Percentiles rank a stretch among this genome's conserved stretches.
Evolutionary conservation across 768 basidiomycete species (phyloP).

Genomic region (Boletus speciosus): DNA sequence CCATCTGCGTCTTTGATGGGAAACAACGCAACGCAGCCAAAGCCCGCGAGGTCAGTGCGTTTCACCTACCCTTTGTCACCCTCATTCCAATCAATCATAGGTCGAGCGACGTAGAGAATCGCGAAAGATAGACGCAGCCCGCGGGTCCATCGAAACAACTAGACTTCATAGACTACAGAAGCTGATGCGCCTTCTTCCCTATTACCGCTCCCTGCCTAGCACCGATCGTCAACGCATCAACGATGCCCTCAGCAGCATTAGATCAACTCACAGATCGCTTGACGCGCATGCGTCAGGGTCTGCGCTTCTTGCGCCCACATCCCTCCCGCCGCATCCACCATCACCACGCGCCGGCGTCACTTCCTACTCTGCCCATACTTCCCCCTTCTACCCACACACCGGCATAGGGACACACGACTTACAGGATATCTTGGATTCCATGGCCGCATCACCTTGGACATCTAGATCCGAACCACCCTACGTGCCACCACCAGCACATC

Average conservation of each 20-base stretch:
- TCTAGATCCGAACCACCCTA: constrained; percentile 18
- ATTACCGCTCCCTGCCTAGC: constrained; percentile 35
- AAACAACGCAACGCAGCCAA: constrained; percentile 65
- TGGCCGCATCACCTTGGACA: background rate
- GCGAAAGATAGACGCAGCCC: constrained; percentile 44
- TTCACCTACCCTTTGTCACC: background rate
- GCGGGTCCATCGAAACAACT: constrained; percentile 55
- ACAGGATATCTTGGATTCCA: constrained; percentile 9
- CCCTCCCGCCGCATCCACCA: constrained; percentile 1
- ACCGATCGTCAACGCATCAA: constrained; percentile 29
- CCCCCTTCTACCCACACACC: constrained; percentile 9
- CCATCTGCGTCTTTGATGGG: constrained; percentile 82
- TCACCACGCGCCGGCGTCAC: constrained; percentile 7
- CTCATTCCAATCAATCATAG: constrained; percentile 34
- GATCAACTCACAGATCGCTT: constrained; percentile 4
- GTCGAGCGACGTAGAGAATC: constrained; percentile 51
- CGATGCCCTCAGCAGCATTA: constrained; percentile 19
- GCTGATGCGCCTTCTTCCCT: constrained; percentile 38
- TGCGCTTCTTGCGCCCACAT: constrained; percentile 3
- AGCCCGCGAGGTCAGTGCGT: constrained; percentile 55
- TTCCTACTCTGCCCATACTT: background rate
- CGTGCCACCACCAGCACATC: constrained; percentile 7
- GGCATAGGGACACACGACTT: constrained; percentile 10
- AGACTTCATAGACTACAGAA: constrained; percentile 53
- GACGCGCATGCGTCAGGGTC: constrained; percentile 20